These are phyloP conservation scores for Chlorella sp. DNA, from an alignment of 139 green algal genomes.

Conservation along the genomic window DNA sequence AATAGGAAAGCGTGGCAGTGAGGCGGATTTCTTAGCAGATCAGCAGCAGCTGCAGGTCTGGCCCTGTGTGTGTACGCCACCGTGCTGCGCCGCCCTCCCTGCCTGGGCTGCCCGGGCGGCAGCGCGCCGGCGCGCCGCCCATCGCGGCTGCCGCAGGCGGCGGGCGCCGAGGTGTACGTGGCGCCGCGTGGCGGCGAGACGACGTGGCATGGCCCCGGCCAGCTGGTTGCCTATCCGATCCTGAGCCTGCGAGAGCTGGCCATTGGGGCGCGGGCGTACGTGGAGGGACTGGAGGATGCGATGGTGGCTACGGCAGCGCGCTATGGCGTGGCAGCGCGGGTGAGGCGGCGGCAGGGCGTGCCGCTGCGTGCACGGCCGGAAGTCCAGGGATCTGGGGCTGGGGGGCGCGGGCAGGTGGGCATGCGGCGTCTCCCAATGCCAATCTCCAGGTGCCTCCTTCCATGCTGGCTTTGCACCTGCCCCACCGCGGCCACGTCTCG, in stretches of 20 bases:
- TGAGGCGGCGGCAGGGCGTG: slow-evolving; percentile 1
- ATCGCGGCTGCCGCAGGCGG: too few species aligned
- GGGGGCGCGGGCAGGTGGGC: not conserved
- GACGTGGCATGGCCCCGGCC: slow-evolving; percentile 91
- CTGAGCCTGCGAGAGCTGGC: slow-evolving; percentile 64
- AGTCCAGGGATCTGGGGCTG: not conserved
- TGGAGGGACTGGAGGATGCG: slow-evolving; percentile 90
- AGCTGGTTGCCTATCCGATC: slow-evolving; percentile 94
- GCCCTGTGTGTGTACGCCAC: too few species aligned
- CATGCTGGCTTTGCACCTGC: not conserved
- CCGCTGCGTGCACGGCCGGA: too few species aligned
- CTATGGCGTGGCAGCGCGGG: slow-evolving; percentile 53
- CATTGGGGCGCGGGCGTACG: slow-evolving; percentile 80
- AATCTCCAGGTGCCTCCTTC: not conserved
- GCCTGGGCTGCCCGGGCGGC: slow-evolving; percentile 20
- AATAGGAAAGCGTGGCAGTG: slow-evolving; percentile 80
- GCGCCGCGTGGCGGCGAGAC: slow-evolving; percentile 78
- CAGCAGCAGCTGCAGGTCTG: too few species aligned
- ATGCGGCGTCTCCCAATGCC: not conserved
- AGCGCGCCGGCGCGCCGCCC: too few species aligned
- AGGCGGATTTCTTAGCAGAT: slow-evolving; percentile 56
- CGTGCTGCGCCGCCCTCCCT: not conserved
- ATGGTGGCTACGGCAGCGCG: slow-evolving; percentile 61
- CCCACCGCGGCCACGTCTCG: not conserved
- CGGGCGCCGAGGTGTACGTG: slow-evolving; percentile 40